Evolutionary conservation across 306 rosid species (phyloP).

Genomic region (Rosa persica): DNA sequence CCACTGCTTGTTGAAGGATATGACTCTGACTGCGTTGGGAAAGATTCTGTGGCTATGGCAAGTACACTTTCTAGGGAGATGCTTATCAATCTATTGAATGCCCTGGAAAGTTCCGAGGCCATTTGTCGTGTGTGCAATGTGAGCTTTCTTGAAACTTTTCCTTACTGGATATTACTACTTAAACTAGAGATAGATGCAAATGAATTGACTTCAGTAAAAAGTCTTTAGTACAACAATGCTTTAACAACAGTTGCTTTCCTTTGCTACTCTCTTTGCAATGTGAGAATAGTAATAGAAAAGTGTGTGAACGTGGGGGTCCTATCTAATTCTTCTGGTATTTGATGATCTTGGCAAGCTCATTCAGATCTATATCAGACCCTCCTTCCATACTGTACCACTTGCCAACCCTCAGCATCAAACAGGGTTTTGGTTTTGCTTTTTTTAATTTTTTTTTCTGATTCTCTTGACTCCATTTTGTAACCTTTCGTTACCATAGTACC

Average conservation of each 20-base stretch:
- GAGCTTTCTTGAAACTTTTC: slow-evolving; percentile 42
- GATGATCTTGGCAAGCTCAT: slow-evolving; percentile 53
- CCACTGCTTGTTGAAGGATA: slow-evolving; percentile 85
- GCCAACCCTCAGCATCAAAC: no score
- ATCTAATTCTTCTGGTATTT: slow-evolving; percentile 29
- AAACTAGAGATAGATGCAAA: slow-evolving; percentile 2
- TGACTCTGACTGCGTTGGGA: slow-evolving; percentile 63
- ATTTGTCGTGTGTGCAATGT: slow-evolving; percentile 73
- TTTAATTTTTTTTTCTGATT: no score
- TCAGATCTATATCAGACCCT: no score
- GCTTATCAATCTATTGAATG: slow-evolving; percentile 56
- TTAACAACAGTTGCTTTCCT: not conserved
- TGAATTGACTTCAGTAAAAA: not conserved
- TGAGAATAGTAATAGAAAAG: not conserved
- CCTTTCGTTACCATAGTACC: no score
- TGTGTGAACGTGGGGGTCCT: not conserved
- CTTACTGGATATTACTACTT: not conserved
- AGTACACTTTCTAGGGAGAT: slow-evolving; percentile 65
- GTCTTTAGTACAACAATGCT: not conserved
- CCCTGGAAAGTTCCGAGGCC: slow-evolving; percentile 65
- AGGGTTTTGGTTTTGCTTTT: no score
- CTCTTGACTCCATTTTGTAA: no score
- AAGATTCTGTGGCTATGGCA: slow-evolving; percentile 72
- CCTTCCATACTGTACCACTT: no score
- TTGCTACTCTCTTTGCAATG: not conserved